Evolutionary conservation across 2,329 filamentous ascomycete species (phyloP).

Genomic region (Mollisiaceae sp.): DNA sequence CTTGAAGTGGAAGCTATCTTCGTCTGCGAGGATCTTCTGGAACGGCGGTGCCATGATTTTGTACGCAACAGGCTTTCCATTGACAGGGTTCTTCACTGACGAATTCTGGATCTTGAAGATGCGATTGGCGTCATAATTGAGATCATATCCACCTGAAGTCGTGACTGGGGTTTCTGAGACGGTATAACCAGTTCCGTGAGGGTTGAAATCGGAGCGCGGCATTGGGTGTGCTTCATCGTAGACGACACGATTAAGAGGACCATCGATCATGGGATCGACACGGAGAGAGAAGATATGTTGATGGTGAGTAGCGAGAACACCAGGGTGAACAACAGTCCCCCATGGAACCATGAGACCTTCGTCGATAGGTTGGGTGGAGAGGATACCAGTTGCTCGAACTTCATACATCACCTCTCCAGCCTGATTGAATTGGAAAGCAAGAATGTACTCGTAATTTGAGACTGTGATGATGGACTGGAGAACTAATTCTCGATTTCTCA

Average conservation of each 20-base stretch:
- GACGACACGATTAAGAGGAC: constrained; percentile 58
- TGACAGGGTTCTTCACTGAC: constrained; percentile 55
- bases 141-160: constrained; percentile 53
- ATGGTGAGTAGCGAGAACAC: constrained; percentile 72
- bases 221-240: constrained; percentile 66
- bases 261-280: constrained; percentile 66
- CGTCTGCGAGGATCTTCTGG: constrained; percentile 60
- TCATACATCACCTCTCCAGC: constrained; percentile 71
- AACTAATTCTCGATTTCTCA: constrained; percentile 68
- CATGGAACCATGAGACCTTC: constrained; percentile 67
- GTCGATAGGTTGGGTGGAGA: constrained; percentile 71
- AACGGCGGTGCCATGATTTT: constrained; percentile 61
- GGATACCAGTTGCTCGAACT: constrained; percentile 70
- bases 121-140: constrained; percentile 53
- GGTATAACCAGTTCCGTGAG: constrained; percentile 56
- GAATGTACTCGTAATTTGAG: constrained; percentile 75
- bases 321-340: constrained; percentile 72
- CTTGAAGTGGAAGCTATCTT: constrained; percentile 52
- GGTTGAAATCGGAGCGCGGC: constrained; percentile 59
- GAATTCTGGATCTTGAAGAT: constrained; percentile 65
- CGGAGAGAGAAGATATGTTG: constrained; percentile 78
- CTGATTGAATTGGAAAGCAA: constrained; percentile 75
- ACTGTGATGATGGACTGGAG: constrained; percentile 74
- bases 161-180: constrained; percentile 53
- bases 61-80: constrained; percentile 59